Conservation (phyloP, 2,329 filamentous ascomycete species). For the Calonectria pseudoturangicola region DNA sequence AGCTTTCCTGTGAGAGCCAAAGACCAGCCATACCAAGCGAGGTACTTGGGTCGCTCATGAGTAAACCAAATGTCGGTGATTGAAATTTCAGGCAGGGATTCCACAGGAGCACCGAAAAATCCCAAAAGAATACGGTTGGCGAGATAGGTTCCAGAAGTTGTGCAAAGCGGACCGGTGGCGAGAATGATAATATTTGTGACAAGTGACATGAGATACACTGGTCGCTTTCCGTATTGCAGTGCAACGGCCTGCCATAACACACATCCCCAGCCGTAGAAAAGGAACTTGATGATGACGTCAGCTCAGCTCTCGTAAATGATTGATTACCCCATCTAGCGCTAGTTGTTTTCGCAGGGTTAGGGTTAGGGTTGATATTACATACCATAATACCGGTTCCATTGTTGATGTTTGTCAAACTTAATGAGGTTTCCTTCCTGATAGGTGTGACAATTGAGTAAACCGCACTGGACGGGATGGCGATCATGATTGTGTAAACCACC, state of each 20-base stretch:
- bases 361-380: not conserved
- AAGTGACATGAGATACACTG: slow-evolving; percentile 56
- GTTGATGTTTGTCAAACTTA: slow-evolving; percentile 55
- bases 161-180: slow-evolving; percentile 53
- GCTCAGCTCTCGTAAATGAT: not conserved
- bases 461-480: slow-evolving; percentile 50
- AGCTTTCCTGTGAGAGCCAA: slow-evolving; percentile 56
- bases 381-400: slow-evolving; percentile 57
- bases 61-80: slow-evolving; percentile 55
- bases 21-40: slow-evolving; percentile 55
- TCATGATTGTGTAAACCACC: slow-evolving; percentile 50
- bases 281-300: slow-evolving; percentile 46
- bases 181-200: slow-evolving; percentile 54
- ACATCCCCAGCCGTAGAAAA: slow-evolving; percentile 59
- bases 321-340: not conserved
- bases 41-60: slow-evolving; percentile 55
- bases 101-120: slow-evolving; percentile 54
- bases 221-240: slow-evolving; percentile 57
- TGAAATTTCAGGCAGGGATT: slow-evolving; percentile 56
- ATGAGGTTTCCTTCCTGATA: slow-evolving; percentile 46
- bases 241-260: slow-evolving; percentile 59
- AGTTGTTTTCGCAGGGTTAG: not conserved
- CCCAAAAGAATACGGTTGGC: slow-evolving; percentile 56
- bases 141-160: slow-evolving; percentile 49
- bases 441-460: slow-evolving; percentile 58